Base-by-base conservation (phyloP, 306 rosid species). In the Dalbergia cultrata region DNA sequence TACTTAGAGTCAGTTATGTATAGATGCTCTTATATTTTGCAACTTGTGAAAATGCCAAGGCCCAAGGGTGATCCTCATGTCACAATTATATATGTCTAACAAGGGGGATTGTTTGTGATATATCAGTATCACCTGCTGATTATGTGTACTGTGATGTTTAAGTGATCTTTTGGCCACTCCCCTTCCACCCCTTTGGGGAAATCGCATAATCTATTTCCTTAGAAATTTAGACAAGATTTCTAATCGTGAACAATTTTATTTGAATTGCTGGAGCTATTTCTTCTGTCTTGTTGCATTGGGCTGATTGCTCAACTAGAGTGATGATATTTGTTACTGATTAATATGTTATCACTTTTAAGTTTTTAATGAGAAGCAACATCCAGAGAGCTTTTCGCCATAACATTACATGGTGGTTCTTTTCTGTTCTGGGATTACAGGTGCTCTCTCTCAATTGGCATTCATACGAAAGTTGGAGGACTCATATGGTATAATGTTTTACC, bases 381-480 rank as follows among this genome's bases (percentile, higher is more conserved):
- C 44, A 39, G 45, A 37, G 56, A 63, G 13, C 67, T 77, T 17
- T 45, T 13, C 54, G 39, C 19, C 16, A 5, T 19, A 33, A n/a
- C 65, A 77, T 58, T 72, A 13, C 61, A 61, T 14, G 16, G 53
- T 22, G 58, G 13, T 63, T 53, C 17, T 77, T 70, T 45, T 80
- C 65, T 75, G 14, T 53, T 56, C 63, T 59, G 31, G 35, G 82
- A 80, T 82, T 76, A 73, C 90, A 95, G 99, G 99, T 77, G 97
- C 99, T 81, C 89, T 93, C 86, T 88, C 92, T 75, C 99, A 95
- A 76, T 79, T 95, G 89, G 97, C 98, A 49, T 89, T 95, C 82
- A 88, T 95, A 73, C 83, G 98, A 34, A 93, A 78, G 81, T 86
- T 95, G 85, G 99, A 95, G 78, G 96, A 90, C 21, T 93, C 99